These are phyloP conservation scores for Colletotrichum lentis DNA, from an alignment of 2,329 filamentous ascomycete genomes.

Conservation along the genomic window DNA sequence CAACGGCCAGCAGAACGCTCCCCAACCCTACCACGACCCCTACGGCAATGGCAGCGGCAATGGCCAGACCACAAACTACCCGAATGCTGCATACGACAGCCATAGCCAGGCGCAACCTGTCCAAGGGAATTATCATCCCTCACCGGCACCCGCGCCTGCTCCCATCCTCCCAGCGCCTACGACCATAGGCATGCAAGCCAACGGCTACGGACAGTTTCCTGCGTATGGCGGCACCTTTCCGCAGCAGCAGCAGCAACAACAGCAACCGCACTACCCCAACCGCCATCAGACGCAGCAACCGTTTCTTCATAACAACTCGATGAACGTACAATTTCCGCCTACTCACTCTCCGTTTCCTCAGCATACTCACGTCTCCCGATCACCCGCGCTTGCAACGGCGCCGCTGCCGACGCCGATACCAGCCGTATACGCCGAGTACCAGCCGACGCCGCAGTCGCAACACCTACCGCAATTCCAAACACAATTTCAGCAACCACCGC, in stretches of 20 bases:
- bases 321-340: slow-evolving; percentile 29
- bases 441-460: slow-evolving; percentile 33
- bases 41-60: slow-evolving; percentile 28
- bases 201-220: slow-evolving; percentile 37
- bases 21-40: slow-evolving; percentile 29
- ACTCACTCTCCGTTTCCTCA: slow-evolving; percentile 28
- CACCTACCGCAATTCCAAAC: slow-evolving; percentile 35
- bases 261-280: slow-evolving; percentile 12
- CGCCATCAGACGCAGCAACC: slow-evolving; percentile 29
- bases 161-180: slow-evolving; percentile 42
- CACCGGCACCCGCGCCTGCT: slow-evolving; percentile 42
- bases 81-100: slow-evolving; percentile 36
- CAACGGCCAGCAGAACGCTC: slow-evolving; percentile 48
- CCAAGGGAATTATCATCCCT: slow-evolving; percentile 43
- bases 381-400: slow-evolving; percentile 30
- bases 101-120: slow-evolving; percentile 43
- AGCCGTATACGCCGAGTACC: slow-evolving; percentile 27
- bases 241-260: slow-evolving; percentile 42
- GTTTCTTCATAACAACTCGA: slow-evolving; percentile 24
- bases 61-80: slow-evolving; percentile 37
- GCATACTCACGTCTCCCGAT: slow-evolving; percentile 20
- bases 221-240: slow-evolving; percentile 42
- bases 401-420: slow-evolving; percentile 8
- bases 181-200: slow-evolving; percentile 38
- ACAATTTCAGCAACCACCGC: slow-evolving; percentile 31